Evolutionary conservation across 2,329 filamentous ascomycete genomes (phyloP).

Genomic region (Nectriaceae sp.): DNA sequence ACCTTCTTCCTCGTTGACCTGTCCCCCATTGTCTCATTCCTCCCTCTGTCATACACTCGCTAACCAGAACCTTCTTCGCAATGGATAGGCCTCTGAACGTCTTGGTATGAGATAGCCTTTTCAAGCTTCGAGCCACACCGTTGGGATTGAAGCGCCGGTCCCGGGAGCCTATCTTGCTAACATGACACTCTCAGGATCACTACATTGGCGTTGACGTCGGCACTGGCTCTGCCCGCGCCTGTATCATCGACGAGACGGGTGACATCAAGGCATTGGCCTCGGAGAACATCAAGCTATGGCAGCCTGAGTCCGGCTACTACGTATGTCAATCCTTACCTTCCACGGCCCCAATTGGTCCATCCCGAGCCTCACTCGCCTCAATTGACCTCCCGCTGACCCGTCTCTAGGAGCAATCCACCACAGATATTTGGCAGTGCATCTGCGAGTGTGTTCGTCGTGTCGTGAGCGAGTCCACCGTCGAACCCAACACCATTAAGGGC

Average conservation of each 20-base stretch:
- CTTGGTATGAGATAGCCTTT: conserved; percentile 27
- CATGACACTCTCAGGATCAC: conserved; percentile 47
- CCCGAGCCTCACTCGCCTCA: conserved; percentile 9
- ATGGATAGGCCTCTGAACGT: conserved; percentile 38
- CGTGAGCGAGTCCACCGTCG: conserved; percentile 77
- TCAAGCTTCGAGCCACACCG: conserved; percentile 3
- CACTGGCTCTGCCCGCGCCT: conserved; percentile 91
- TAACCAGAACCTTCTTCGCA: conserved; percentile 15
- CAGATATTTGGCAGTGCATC: conserved; percentile 95
- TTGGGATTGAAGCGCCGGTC: conserved; percentile 5
- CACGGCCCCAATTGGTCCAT: not conserved
- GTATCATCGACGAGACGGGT: conserved; percentile 88
- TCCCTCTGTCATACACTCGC: conserved; percentile 10
- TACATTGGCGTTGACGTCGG: conserved; percentile 93
- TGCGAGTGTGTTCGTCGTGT: conserved; percentile 84
- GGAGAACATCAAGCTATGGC: conserved; percentile 78
- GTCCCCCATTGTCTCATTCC: conserved; percentile 5
- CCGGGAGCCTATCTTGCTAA: conserved; percentile 16
- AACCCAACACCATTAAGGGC: conserved; percentile 75
- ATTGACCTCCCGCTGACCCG: not conserved
- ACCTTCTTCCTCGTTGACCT: conserved; percentile 3
- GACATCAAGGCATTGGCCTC: conserved; percentile 80
- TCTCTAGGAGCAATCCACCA: conserved; percentile 87
- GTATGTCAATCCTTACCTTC: conserved; percentile 44
- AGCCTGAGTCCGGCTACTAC: conserved; percentile 75